These are phyloP conservation scores for Acanthamoeba healyi DNA, from an alignment of 208 protist species.

Conservation along the genomic window DNA sequence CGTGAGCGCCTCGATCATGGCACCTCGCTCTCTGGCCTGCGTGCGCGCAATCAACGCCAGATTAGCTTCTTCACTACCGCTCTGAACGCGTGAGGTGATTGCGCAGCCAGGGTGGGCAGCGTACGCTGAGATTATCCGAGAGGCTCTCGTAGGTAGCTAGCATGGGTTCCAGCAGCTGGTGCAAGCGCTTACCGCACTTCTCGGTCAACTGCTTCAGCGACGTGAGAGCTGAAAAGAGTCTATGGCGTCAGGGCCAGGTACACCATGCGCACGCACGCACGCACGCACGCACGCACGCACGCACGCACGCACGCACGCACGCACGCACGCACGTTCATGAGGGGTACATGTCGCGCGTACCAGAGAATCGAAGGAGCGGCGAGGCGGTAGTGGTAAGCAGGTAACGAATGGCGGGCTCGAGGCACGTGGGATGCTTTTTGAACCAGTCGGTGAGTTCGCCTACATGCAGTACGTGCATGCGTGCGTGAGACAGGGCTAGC, in stretches of 20 bases:
- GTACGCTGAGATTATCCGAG: slow-evolving; percentile 4
- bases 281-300: no score
- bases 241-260: no score
- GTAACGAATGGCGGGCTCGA: slow-evolving; percentile 21
- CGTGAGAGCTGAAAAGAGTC: background rate
- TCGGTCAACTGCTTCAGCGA: background rate
- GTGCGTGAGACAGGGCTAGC: no score
- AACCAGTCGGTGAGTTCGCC: slow-evolving; percentile 29
- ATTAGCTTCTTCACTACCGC: no score
- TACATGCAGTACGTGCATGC: background rate
- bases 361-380: background rate
- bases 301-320: background rate
- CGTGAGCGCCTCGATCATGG: slow-evolving; percentile 16
- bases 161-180: background rate
- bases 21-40: background rate
- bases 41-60: no score
- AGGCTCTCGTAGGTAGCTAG: background rate
- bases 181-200: background rate
- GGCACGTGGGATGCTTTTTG: background rate
- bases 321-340: no score
- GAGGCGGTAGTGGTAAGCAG: slow-evolving; percentile 6
- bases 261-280: no score
- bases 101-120: no score
- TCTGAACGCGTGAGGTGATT: no score
- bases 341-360: background rate